A percentile compares a stretch with the other conserved stretches of the same genome.
phyloP scores from a whole-genome alignment of 768 basidiomycete species.

The Lentinula lateritia region DNA sequence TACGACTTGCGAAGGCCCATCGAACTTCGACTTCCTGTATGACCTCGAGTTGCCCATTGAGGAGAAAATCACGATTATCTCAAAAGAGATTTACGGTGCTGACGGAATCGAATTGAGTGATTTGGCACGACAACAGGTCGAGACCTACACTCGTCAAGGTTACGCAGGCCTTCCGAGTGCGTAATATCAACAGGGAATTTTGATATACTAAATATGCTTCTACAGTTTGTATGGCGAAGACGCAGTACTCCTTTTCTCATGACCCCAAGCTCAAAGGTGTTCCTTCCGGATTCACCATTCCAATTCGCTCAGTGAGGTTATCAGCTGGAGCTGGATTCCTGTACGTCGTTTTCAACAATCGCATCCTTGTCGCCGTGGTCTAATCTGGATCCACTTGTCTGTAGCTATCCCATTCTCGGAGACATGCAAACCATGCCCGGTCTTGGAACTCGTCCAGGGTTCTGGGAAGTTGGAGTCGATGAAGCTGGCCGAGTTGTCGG shows the following conservation, averaged over 20 bases:
- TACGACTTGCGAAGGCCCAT: conserved; percentile 73
- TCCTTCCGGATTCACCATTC: conserved; percentile 86
- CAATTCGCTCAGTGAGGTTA: conserved; percentile 81
- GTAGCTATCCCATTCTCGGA: conserved; percentile 70
- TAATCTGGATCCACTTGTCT: not conserved
- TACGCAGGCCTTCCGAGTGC: conserved; percentile 72
- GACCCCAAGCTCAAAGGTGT: conserved; percentile 88
- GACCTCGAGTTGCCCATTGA: conserved; percentile 78
- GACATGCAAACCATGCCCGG: conserved; percentile 99
- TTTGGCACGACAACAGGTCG: conserved; percentile 77
- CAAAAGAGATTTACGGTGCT: conserved; percentile 90
- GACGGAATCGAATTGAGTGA: conserved; percentile 87
- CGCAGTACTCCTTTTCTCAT: conserved; percentile 96
- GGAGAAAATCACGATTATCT: conserved; percentile 84
- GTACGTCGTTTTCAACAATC: conserved; percentile 20
- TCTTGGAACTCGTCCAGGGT: conserved; percentile 86
- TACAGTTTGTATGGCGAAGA: conserved; percentile 94
- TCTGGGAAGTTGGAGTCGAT: conserved; percentile 88
- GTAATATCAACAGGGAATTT: conserved; percentile 19
- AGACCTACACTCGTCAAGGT: conserved; percentile 89
- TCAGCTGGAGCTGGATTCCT: conserved; percentile 95
- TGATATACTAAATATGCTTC: conserved; percentile 1
- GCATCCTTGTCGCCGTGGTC: not conserved
- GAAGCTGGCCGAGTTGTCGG: conserved; percentile 81
- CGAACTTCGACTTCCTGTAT: conserved; percentile 91